A percentile compares a stretch with the other conserved stretches of the same genome.
Conservation (phyloP, 2,329 filamentous ascomycete genomes). For the Thielaviopsis populi region DNA sequence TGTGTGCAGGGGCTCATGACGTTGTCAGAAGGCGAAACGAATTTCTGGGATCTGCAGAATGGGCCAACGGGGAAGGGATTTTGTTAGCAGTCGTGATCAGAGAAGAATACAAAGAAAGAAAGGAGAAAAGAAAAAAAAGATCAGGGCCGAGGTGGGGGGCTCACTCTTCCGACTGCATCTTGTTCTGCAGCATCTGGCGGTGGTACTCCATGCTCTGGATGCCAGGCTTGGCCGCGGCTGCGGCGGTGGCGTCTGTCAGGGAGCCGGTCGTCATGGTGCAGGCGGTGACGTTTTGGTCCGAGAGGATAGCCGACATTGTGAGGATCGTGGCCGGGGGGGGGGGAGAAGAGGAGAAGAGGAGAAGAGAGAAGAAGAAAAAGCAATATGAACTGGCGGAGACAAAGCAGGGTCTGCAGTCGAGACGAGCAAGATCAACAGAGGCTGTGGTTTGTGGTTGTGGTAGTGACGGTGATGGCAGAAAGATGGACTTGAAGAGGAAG, state of each 20-base stretch:
- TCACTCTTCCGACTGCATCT: conserved; percentile 50
- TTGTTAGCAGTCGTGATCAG: background rate
- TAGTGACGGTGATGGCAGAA: too few species aligned
- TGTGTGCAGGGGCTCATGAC: conserved; percentile 78
- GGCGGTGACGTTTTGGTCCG: background rate
- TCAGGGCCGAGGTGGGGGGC: too few species aligned
- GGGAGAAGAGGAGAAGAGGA: background rate
- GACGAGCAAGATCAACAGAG: too few species aligned
- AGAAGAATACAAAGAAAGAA: conserved; percentile 5
- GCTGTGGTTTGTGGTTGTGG: too few species aligned
- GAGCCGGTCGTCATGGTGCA: conserved; percentile 16
- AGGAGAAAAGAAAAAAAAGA: background rate
- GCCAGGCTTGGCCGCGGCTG: conserved; percentile 28
- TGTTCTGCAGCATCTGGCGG: conserved; percentile 57
- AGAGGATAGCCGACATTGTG: background rate
- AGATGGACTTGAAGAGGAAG: background rate
- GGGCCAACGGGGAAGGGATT: conserved; percentile 9
- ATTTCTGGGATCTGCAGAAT: conserved; percentile 33
- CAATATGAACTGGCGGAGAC: background rate
- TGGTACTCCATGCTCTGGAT: conserved; percentile 63
- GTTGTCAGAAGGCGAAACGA: conserved; percentile 72
- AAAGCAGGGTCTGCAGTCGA: too few species aligned
- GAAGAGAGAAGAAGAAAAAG: background rate
- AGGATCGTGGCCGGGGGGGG: too few species aligned
- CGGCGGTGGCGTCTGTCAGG: conserved; percentile 18